phyloP scores from a whole-genome alignment of 208 protist genomes.

The Trypanosoma conorhini region DNA sequence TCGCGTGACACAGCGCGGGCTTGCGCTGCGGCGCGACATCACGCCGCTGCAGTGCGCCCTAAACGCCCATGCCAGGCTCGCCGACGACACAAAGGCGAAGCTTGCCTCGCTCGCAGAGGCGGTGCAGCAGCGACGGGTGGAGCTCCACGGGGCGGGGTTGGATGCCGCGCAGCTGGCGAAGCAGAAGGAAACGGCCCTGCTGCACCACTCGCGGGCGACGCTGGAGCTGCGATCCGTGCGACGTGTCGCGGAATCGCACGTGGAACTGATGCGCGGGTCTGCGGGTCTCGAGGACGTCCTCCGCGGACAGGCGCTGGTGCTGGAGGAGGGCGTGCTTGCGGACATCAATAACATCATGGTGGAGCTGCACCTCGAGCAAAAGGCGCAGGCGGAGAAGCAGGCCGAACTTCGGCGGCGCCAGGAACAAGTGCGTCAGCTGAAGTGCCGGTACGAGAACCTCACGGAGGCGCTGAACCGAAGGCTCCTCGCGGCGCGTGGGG shows the following conservation, averaged over 20 bases:
- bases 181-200: constrained; percentile 14
- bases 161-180: constrained; percentile 1
- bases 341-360: constrained; percentile 45
- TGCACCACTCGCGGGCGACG: constrained; percentile 23
- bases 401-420: constrained; percentile 50
- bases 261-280: constrained; percentile 20
- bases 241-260: constrained; percentile 41
- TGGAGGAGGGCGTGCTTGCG: constrained; percentile 47
- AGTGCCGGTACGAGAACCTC: constrained; percentile 22
- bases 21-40: constrained; percentile 18
- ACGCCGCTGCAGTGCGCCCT: constrained; percentile 19
- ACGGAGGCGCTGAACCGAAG: constrained; percentile 20
- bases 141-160: constrained; percentile 1
- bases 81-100: constrained; percentile 11
- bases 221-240: constrained; percentile 39
- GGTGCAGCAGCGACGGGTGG: background rate
- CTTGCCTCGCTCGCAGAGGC: background rate
- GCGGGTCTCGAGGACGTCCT: constrained; percentile 34
- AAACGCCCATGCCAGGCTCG: background rate
- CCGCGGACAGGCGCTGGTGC: constrained; percentile 49
- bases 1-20: background rate
- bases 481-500: background rate
- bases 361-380: constrained; percentile 68
- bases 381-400: constrained; percentile 41
- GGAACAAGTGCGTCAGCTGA: constrained; percentile 33